A percentile compares a stretch with the other conserved stretches of the same genome.
These are phyloP conservation scores for Lippia alba DNA, from an alignment of 305 asterid genomes.

Conservation along the genomic window DNA sequence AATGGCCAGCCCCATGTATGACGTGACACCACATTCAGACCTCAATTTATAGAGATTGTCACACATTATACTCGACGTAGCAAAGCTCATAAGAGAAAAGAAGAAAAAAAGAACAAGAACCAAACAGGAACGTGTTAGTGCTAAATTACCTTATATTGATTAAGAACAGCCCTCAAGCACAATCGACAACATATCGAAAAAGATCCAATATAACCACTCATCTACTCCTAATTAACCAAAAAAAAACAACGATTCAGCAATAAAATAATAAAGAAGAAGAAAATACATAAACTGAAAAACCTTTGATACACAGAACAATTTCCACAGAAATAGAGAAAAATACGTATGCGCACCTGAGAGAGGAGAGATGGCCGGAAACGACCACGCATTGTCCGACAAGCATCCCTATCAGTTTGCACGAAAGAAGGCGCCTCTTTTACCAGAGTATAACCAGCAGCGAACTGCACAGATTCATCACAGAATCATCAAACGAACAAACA, in stretches of 20 bases:
- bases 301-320: slow-evolving; percentile 18
- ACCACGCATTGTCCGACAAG: slow-evolving; percentile 49
- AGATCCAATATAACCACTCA: slow-evolving; percentile 53
- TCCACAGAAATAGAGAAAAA: slow-evolving; percentile 33
- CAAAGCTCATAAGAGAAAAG: not conserved
- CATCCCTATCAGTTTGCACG: slow-evolving; percentile 55
- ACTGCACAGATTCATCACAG: slow-evolving; percentile 43
- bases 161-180: slow-evolving; percentile 35
- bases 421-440: slow-evolving; percentile 38
- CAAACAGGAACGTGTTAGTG: not conserved
- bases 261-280: slow-evolving; percentile 12
- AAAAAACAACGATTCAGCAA: slow-evolving; percentile 25
- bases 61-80: slow-evolving; percentile 13
- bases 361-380: slow-evolving; percentile 41
- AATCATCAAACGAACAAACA: slow-evolving; percentile 22
- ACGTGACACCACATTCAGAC: slow-evolving; percentile 8
- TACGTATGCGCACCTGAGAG: slow-evolving; percentile 27
- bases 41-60: slow-evolving; percentile 8
- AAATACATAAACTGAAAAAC: slow-evolving; percentile 22
- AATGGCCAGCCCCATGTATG: not conserved
- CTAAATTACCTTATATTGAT: slow-evolving; percentile 49
- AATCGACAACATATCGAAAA: slow-evolving; percentile 31
- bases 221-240: slow-evolving; percentile 41
- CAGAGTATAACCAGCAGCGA: slow-evolving; percentile 40
- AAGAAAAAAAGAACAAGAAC: not conserved